Evolutionary conservation across 1,139 yeast genomes (phyloP).

Genomic region (Debaryomyces robertsiae): DNA sequence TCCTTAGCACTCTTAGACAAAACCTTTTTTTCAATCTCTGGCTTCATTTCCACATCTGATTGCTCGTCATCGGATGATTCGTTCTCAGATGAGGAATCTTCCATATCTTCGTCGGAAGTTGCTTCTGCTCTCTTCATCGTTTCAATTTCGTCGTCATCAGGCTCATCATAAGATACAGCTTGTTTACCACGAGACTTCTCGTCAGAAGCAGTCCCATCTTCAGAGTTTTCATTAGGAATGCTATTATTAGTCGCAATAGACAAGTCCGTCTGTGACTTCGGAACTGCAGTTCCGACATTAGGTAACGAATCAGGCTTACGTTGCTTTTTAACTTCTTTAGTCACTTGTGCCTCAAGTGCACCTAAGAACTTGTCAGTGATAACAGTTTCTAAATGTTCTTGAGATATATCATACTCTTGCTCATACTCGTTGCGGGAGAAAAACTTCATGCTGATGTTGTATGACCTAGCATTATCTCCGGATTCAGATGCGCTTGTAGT

Average conservation of each 20-base stretch:
- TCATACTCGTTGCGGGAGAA: slow-evolving; percentile 78
- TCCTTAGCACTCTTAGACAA: slow-evolving; percentile 69
- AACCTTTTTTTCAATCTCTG: slow-evolving; percentile 20
- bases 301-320: slow-evolving; percentile 60
- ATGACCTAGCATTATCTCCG: slow-evolving; percentile 66
- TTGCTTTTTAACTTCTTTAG: slow-evolving; percentile 83
- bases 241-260: slow-evolving; percentile 28
- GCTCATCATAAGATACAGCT: slow-evolving; percentile 90
- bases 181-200: slow-evolving; percentile 70
- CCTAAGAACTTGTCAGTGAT: slow-evolving; percentile 66
- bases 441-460: slow-evolving; percentile 72
- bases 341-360: slow-evolving; percentile 69
- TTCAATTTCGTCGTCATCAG: slow-evolving; percentile 91
- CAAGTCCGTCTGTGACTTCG: slow-evolving; percentile 49
- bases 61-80: slow-evolving; percentile 25
- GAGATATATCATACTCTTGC: slow-evolving; percentile 84
- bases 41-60: slow-evolving; percentile 27
- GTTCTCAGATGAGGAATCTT: slow-evolving; percentile 39
- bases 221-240: slow-evolving; percentile 47
- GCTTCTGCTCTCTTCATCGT: slow-evolving; percentile 82
- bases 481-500: slow-evolving; percentile 66
- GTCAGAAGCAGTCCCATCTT: slow-evolving; percentile 69
- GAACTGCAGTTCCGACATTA: slow-evolving; percentile 72
- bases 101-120: slow-evolving; percentile 63
- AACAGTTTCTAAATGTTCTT: slow-evolving; percentile 73